These are phyloP conservation scores for Tulasnella sp. DNA, from an alignment of 768 basidiomycete genomes.

Conservation along the genomic window DNA sequence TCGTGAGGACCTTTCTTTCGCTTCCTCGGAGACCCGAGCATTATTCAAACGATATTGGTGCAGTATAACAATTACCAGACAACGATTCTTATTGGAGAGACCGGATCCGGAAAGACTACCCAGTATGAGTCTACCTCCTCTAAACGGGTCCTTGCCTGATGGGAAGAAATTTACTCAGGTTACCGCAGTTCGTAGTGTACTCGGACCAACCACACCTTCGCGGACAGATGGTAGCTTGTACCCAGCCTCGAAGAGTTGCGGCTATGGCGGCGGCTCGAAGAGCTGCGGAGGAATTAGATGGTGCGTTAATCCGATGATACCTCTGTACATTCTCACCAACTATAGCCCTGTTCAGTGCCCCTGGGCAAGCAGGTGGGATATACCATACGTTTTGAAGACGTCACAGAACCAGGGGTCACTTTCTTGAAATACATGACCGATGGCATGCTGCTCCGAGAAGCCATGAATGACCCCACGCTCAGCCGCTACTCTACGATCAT, in stretches of 20 bases:
- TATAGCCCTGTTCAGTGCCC: slow-evolving; percentile 24
- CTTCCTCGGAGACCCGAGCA: slow-evolving; percentile 34
- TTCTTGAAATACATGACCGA: slow-evolving; percentile 48
- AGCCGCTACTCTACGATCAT: slow-evolving; percentile 44
- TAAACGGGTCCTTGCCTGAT: not conserved
- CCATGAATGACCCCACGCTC: slow-evolving; percentile 37
- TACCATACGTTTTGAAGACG: slow-evolving; percentile 47
- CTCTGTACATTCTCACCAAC: no score
- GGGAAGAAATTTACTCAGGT: not conserved
- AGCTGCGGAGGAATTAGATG: slow-evolving; percentile 45
- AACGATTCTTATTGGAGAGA: not conserved
- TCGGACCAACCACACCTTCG: slow-evolving; percentile 45
- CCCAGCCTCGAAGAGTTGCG: slow-evolving; percentile 47
- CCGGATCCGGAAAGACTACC: slow-evolving; percentile 11
- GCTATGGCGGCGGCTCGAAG: slow-evolving; percentile 45
- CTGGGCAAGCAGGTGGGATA: slow-evolving; percentile 47
- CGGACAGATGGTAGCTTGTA: slow-evolving; percentile 42
- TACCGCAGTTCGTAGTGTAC: slow-evolving; percentile 23
- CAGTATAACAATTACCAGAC: not conserved
- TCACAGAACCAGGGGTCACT: slow-evolving; percentile 37
- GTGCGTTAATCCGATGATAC: slow-evolving; percentile 30
- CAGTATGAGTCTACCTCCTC: not conserved
- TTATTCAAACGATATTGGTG: slow-evolving; percentile 24
- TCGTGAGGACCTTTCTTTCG: slow-evolving; percentile 53
- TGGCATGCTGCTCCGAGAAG: slow-evolving; percentile 44